Evolutionary conservation across 306 rosid genomes (phyloP), one percentile per base, ranked within the genome.

Genomic region (Macrotyloma uniflorum): DNA sequence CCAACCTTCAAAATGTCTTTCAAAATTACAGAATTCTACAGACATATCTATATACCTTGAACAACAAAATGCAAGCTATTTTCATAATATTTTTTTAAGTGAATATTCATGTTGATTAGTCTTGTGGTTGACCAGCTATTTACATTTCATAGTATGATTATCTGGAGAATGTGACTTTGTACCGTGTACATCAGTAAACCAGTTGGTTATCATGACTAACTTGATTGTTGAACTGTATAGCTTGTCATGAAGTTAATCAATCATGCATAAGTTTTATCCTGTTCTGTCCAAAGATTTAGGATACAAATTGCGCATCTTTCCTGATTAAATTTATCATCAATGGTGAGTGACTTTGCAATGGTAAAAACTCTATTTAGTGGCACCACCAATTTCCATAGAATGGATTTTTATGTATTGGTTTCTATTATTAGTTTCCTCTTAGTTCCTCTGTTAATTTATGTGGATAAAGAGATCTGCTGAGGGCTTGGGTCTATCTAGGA

Each of bases 401-500:
- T 30, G 67, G 14, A 32, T 32, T 63, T 38, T 53, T 43, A 59
- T 81, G 81, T 36, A 9, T 63, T 86, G 86, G 73, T 83, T 85
- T 82, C 83, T 70, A 64, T 82, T 47, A 50, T 76, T 83, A 40
- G 54, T 70, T 86, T 58, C 61, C 32, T 47, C 49, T 38, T 62
- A 18, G 78, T 35, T 59, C 70, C 66, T 14, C 35, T 49, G 20
- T 85, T 22, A 61, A 61, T 73, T 70, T 86, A 80, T 83, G 77
- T 81, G 79, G 85, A 76, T 32, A 81, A 75, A 80, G 78, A 78
- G 80, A 49, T 86, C 73, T 67, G 69, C 20, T 32, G 42, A 30
- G 86, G 79, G 84, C 54, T 53, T 64, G 87, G 83, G 76, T 58
- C 38, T 32, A 40, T 61, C 66, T 70, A 85, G 96, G 82, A 67